Base-by-base conservation (phyloP, 1,284 basidiomycete genomes). In the Coniophora puteana region DNA sequence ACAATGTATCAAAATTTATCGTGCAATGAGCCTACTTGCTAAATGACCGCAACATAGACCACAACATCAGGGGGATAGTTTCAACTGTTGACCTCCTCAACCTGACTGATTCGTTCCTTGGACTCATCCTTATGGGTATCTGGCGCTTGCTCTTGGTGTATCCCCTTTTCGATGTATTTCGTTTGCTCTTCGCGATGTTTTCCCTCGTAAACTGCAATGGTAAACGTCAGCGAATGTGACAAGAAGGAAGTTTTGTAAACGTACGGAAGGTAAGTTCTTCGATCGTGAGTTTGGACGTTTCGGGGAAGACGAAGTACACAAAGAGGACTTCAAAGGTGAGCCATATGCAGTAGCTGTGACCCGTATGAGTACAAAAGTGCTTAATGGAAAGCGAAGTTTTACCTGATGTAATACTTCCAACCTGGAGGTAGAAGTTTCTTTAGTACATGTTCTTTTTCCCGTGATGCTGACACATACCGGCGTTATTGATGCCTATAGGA, bases 181-280 rank as follows among this genome's bases (percentile, higher is more conserved):
- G 61, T 59, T 51, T 76, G 73, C 43, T 73, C 52, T 31, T 54
- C 66, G 8, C 67, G 50, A 44, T 72, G 65, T 29, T 74, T 68
- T 18, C 63, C 66, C 52, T 76, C 74, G 54, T 69, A 76, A 49
- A 76, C 74, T 76, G 43, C 7, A 41, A 17, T 17, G 14, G 26
- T 2, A 30, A 16, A 12, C 18, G 21, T 18, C 12, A 29, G 10
- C 14, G 11, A 7, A 18, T 16, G 31, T 12, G 10, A 20, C 14
- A 16, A 37, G 32, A 8, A 41, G 8, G n/a, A 12, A n/a, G 8
- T 33, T 24, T 3, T 12, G n/a, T 10, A 25, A 10, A 67, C 78
- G 50, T 52, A 79, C 78, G 55, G 66, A 80, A 80, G 2, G 77
- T 66, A 12, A 81, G 59, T 52, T 80, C 79, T 51, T 82, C 79